phyloP scores from a whole-genome alignment of 2,329 filamentous ascomycete genomes.

The Talaromyces atroroseus region DNA sequence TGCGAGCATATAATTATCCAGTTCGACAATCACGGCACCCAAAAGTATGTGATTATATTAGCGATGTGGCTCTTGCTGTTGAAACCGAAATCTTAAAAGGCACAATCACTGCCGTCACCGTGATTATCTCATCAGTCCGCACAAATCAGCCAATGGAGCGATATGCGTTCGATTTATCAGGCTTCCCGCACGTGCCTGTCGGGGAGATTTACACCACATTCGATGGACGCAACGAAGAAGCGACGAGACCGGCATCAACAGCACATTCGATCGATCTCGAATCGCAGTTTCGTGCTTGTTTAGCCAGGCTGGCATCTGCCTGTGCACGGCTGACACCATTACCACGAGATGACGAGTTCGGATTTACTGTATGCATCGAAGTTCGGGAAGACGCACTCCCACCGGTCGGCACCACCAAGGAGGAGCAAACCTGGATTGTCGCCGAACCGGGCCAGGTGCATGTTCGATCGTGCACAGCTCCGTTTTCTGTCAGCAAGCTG shows the following conservation, averaged over 20 bases:
- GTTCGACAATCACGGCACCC: constrained; percentile 84
- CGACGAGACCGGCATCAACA: constrained; percentile 27
- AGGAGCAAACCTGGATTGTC: constrained; percentile 57
- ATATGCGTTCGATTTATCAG: constrained; percentile 56
- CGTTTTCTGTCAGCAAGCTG: constrained; percentile 34
- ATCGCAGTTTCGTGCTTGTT: constrained; percentile 45
- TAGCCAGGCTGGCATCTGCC: constrained; percentile 40
- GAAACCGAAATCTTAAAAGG: constrained; percentile 62
- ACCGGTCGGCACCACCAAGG: constrained; percentile 41
- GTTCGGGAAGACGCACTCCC: constrained; percentile 43
- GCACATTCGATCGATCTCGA: constrained; percentile 39
- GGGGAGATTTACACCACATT: constrained; percentile 49
- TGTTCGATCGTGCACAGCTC: constrained; percentile 34
- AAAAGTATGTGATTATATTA: constrained; percentile 77
- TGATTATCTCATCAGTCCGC: constrained; percentile 51
- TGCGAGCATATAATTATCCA: constrained; percentile 75
- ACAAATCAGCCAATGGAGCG: constrained; percentile 52
- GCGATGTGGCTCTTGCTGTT: constrained; percentile 70
- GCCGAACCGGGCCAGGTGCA: constrained; percentile 47
- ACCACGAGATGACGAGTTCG: constrained; percentile 44
- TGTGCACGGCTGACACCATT: constrained; percentile 39
- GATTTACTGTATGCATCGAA: constrained; percentile 47
- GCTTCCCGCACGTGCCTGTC: constrained; percentile 47
- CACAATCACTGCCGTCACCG: constrained; percentile 49
- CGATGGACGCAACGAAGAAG: constrained; percentile 33